Evolutionary conservation across 495 filamentous ascomycete genomes (phyloP).

Genomic region (Penicillium flavigenum): DNA sequence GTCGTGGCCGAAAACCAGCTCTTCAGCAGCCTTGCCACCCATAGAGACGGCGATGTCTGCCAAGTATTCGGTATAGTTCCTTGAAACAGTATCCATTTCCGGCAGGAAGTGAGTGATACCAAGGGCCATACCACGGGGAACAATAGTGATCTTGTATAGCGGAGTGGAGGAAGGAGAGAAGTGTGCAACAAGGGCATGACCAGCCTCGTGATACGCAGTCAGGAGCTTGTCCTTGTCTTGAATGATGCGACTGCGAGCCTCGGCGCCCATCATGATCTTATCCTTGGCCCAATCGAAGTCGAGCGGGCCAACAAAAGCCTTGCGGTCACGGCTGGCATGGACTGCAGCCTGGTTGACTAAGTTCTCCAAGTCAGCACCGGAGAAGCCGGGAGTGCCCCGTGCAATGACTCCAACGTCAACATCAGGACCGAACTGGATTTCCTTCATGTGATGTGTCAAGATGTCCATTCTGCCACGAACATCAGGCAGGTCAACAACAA

Average conservation of each 20-base stretch:
- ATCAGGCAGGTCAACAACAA: conserved; percentile 85
- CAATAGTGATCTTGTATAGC: conserved; percentile 95
- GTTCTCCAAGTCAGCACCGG: conserved; percentile 93
- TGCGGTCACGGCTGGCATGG: conserved; percentile 79
- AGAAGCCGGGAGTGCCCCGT: conserved; percentile 84
- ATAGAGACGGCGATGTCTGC: conserved; percentile 78
- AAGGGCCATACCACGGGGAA: conserved; percentile 81
- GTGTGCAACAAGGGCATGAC: conserved; percentile 86
- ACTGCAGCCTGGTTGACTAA: conserved; percentile 95
- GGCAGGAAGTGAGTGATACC: conserved; percentile 83
- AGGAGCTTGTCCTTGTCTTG: conserved; percentile 80
- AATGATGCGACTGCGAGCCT: conserved; percentile 83
- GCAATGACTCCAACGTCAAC: conserved; percentile 83
- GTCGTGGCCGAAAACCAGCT: conserved; percentile 84
- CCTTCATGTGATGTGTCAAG: conserved; percentile 85
- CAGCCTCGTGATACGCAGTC: conserved; percentile 97
- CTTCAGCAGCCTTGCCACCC: conserved; percentile 93
- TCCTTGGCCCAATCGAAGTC: conserved; percentile 98
- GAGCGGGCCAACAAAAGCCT: conserved; percentile 64
- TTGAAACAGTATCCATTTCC: conserved; percentile 85
- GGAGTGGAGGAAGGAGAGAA: conserved; percentile 70
- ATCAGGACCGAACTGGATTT: conserved; percentile 72
- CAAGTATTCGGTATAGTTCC: conserved; percentile 64
- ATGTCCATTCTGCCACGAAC: conserved; percentile 94
- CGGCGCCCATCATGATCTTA: conserved; percentile 96